These are phyloP conservation scores for Lepidium aucheri DNA, from an alignment of 345 rosid species.

Conservation along the genomic window DNA sequence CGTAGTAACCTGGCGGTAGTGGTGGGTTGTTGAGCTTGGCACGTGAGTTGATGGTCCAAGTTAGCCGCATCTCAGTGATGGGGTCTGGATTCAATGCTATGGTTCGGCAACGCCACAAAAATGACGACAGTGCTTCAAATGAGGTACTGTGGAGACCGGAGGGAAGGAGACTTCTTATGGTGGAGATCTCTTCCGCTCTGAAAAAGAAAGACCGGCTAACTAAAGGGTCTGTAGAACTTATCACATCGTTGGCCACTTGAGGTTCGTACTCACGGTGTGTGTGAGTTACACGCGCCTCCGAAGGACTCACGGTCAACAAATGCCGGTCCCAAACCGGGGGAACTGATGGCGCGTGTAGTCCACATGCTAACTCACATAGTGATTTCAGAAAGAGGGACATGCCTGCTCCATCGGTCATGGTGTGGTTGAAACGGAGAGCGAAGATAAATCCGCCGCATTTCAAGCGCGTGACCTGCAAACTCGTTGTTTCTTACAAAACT, in stretches of 20 bases:
- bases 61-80: slow-evolving; percentile 38
- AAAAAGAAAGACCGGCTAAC: slow-evolving; percentile 46
- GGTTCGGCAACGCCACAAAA: too few species aligned
- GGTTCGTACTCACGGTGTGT: slow-evolving; percentile 42
- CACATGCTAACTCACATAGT: slow-evolving; percentile 40
- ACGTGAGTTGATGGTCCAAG: slow-evolving; percentile 37
- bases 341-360: slow-evolving; percentile 25
- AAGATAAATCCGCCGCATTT: slow-evolving; percentile 41
- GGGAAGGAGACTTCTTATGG: slow-evolving; percentile 33
- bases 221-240: slow-evolving; percentile 16
- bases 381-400: slow-evolving; percentile 34
- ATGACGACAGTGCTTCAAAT: slow-evolving; percentile 38
- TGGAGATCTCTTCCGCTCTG: slow-evolving; percentile 29
- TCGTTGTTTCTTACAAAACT: background rate
- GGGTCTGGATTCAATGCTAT: slow-evolving; percentile 32
- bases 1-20: slow-evolving; percentile 42
- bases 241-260: slow-evolving; percentile 21
- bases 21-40: slow-evolving; percentile 33
- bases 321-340: slow-evolving; percentile 46
- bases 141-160: slow-evolving; percentile 24
- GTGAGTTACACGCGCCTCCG: slow-evolving; percentile 28
- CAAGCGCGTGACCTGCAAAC: slow-evolving; percentile 38
- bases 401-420: slow-evolving; percentile 42
- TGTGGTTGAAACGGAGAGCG: slow-evolving; percentile 41
- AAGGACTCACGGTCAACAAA: slow-evolving; percentile 26